A percentile compares a stretch with the other conserved stretches of the same genome.
phyloP scores from a whole-genome alignment of 1,139 yeast genomes.

The Candida pseudocylindracea region DNA sequence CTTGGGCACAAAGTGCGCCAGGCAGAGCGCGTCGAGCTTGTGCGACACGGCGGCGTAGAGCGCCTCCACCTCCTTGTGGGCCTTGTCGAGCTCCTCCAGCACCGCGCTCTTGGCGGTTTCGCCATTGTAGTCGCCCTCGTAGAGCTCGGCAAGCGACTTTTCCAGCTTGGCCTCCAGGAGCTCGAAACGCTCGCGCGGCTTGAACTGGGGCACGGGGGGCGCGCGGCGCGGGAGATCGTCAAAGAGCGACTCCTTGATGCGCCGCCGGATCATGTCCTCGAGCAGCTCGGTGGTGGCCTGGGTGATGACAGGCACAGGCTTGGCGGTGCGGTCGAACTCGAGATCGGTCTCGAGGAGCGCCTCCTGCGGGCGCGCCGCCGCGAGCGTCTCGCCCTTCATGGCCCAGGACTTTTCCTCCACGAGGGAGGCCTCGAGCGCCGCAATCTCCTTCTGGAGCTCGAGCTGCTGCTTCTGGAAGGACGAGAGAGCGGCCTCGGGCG shows the following conservation, averaged over 20 bases:
- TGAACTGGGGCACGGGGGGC: constrained; percentile 39
- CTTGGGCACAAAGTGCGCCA: constrained; percentile 86
- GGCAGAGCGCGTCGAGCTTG: constrained; percentile 69
- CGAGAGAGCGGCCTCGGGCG: constrained; percentile 21
- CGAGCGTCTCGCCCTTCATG: constrained; percentile 76
- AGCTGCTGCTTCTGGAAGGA: constrained; percentile 71
- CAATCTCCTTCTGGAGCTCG: constrained; percentile 55
- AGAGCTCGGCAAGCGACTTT: constrained; percentile 78
- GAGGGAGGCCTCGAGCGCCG: constrained; percentile 61
- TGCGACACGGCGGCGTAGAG: constrained; percentile 42
- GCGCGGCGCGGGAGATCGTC: constrained; percentile 69
- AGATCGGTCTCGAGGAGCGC: constrained; percentile 31
- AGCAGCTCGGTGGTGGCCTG: constrained; percentile 67
- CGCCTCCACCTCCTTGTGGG: constrained; percentile 59
- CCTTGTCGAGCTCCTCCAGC: constrained; percentile 40
- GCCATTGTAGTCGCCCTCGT: constrained; percentile 62
- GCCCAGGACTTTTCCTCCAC: constrained; percentile 90
- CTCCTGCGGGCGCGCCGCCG: constrained; percentile 65
- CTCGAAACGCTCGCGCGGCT: constrained; percentile 26
- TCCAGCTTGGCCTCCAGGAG: constrained; percentile 69
- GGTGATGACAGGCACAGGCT: constrained; percentile 85
- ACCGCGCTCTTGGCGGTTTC: constrained; percentile 17
- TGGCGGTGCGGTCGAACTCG: constrained; percentile 24
- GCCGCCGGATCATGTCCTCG: constrained; percentile 71
- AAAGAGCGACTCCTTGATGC: constrained; percentile 55